Conservation (phyloP, 768 basidiomycete species). For the Lyophyllum shimeji region DNA sequence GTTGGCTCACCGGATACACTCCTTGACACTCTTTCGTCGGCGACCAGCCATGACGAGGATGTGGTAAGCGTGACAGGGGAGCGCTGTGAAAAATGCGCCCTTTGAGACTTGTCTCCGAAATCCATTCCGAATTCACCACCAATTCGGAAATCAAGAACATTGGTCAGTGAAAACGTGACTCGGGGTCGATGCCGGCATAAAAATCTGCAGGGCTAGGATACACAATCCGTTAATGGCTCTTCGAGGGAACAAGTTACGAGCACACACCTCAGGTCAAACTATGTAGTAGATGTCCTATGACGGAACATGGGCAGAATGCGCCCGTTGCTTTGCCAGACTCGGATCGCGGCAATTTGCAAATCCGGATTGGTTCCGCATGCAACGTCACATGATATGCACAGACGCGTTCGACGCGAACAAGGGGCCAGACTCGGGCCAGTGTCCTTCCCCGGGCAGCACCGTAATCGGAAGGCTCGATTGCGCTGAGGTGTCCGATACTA, state of each 20-base stretch:
- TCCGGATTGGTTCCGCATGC: conserved; percentile 4
- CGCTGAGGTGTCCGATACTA: too few species aligned
- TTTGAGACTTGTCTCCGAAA: neutral
- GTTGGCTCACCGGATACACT: conserved; percentile 31
- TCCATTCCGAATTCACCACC: neutral
- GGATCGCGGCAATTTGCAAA: conserved; percentile 14
- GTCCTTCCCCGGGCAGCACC: too few species aligned
- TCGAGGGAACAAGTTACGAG: too few species aligned
- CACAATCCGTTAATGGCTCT: too few species aligned
- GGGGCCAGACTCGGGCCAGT: too few species aligned
- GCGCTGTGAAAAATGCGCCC: neutral
- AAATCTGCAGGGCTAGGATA: too few species aligned
- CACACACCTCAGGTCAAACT: too few species aligned
- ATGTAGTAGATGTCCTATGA: too few species aligned
- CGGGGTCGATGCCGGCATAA: too few species aligned
- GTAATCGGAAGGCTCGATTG: too few species aligned
- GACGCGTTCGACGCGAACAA: neutral
- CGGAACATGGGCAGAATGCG: too few species aligned
- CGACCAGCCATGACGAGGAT: conserved; percentile 18
- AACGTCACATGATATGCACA: neutral
- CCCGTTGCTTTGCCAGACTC: too few species aligned
- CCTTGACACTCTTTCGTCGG: conserved; percentile 28
- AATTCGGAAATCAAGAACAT: neutral
- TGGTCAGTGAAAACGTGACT: neutral
- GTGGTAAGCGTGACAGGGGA: neutral